Conservation (phyloP, 306 rosid genomes). For the Castanea sativa region DNA sequence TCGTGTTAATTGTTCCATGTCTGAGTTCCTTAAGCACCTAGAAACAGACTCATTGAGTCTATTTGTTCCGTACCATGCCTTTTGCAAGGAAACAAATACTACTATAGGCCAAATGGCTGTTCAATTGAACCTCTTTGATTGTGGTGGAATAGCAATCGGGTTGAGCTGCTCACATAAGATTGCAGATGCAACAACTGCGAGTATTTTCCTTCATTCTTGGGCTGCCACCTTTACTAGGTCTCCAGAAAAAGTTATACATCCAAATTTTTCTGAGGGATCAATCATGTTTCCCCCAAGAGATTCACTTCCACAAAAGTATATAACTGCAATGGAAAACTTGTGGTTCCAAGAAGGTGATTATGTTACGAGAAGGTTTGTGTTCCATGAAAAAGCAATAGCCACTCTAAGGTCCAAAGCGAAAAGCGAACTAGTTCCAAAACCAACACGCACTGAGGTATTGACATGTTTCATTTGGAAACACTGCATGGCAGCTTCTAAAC, state of each 20-base stretch:
- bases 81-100: constrained; percentile 7
- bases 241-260: constrained; percentile 12
- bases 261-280: constrained; percentile 28
- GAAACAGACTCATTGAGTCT: constrained; percentile 25
- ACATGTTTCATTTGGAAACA: constrained; percentile 46
- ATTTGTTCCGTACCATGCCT: constrained; percentile 41
- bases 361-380: constrained; percentile 42
- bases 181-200: constrained; percentile 33
- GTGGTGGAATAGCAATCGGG: constrained; percentile 57
- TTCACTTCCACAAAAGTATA: constrained; percentile 10
- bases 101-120: constrained; percentile 32
- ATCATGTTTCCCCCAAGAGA: constrained; percentile 41
- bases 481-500: constrained; percentile 29
- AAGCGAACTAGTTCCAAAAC: constrained; percentile 21
- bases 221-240: constrained; percentile 21
- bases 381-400: constrained; percentile 24
- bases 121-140: constrained; percentile 44
- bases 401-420: constrained; percentile 23
- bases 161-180: constrained; percentile 40
- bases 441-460: constrained; percentile 38
- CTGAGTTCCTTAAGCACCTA: constrained; percentile 41
- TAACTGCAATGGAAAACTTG: not conserved
- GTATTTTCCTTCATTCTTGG: constrained; percentile 41
- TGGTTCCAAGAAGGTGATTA: constrained; percentile 30
- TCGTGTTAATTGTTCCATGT: constrained; percentile 28